These are phyloP conservation scores for Cladosporium phlei DNA, from an alignment of 2,329 filamentous ascomycete species.

Conservation along the genomic window DNA sequence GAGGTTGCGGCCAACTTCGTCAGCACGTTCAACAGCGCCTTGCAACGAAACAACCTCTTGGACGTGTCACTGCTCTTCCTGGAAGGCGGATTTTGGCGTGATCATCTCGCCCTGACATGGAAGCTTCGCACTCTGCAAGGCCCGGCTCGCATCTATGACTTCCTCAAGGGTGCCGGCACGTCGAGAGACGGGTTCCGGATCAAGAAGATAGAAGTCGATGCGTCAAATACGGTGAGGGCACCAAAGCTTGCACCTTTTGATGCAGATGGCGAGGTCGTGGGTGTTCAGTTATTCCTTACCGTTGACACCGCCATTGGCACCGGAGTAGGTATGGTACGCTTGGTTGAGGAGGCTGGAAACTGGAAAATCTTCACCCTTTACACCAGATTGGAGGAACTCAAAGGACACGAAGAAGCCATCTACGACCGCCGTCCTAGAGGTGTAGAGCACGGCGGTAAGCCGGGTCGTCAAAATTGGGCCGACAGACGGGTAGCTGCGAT, in stretches of 20 bases:
- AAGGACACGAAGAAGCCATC: constrained; percentile 27
- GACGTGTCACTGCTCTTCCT: neutral
- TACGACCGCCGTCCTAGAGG: neutral
- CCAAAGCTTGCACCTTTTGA: constrained; percentile 27
- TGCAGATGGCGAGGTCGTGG: constrained; percentile 21
- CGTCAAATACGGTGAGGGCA: constrained; percentile 6
- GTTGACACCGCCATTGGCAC: constrained; percentile 23
- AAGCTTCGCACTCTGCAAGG: constrained; percentile 53
- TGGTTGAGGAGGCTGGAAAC: constrained; percentile 29
- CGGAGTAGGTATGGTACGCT: constrained; percentile 32
- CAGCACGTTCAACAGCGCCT: neutral
- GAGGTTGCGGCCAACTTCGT: neutral
- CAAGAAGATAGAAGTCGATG: constrained; percentile 11
- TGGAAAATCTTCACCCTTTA: constrained; percentile 40
- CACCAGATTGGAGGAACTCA: constrained; percentile 35
- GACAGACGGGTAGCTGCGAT: constrained; percentile 19
- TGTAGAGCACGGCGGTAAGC: constrained; percentile 18
- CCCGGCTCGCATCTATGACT: constrained; percentile 37
- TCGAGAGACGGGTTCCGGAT: constrained; percentile 31
- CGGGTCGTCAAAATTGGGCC: constrained; percentile 27
- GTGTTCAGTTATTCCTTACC: constrained; percentile 29
- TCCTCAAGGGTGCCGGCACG: constrained; percentile 31
- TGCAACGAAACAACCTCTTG: neutral
- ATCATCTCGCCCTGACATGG: constrained; percentile 55
- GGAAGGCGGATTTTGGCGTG: constrained; percentile 43